phyloP scores from a whole-genome alignment of 1,284 basidiomycete genomes.

The Afroboletus lepidellus region DNA sequence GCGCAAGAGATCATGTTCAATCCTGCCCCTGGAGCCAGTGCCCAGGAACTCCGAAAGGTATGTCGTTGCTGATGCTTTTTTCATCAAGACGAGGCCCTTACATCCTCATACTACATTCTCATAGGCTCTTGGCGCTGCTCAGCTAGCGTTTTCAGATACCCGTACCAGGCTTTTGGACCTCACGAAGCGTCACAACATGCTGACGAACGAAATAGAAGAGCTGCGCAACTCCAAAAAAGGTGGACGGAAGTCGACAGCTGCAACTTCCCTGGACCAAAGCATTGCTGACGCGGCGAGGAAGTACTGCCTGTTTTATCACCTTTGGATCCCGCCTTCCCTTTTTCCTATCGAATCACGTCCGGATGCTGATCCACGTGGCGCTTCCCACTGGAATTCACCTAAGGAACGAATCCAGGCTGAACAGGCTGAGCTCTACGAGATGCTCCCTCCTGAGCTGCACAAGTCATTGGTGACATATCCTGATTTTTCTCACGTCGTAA shows the following conservation, averaged over 20 bases:
- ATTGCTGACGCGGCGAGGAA: background rate
- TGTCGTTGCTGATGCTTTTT: too few species aligned
- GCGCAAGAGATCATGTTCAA: too few species aligned
- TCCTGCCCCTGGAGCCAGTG: too few species aligned
- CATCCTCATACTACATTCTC: too few species aligned
- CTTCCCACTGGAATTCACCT: background rate
- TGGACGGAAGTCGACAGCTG: background rate
- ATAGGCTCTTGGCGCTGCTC: slow-evolving; percentile 1
- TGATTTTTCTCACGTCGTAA: background rate
- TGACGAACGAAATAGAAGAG: background rate
- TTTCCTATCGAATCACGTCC: background rate
- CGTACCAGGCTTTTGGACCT: background rate
- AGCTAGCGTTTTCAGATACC: background rate
- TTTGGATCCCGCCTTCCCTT: background rate
- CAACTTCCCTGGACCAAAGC: background rate
- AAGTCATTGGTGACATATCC: background rate
- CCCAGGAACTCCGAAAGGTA: too few species aligned
- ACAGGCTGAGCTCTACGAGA: slow-evolving; percentile 3
- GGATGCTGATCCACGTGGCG: background rate
- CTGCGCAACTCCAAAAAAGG: background rate
- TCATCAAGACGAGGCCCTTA: too few species aligned
- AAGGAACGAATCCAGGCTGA: background rate
- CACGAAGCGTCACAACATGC: background rate
- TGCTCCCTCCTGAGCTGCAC: background rate
- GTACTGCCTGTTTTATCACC: slow-evolving; percentile 6